A percentile compares a stretch with the other conserved stretches of the same genome.
Evolutionary conservation across 768 basidiomycete species (phyloP).

Genomic region (Leucosporidium yakuticum): DNA sequence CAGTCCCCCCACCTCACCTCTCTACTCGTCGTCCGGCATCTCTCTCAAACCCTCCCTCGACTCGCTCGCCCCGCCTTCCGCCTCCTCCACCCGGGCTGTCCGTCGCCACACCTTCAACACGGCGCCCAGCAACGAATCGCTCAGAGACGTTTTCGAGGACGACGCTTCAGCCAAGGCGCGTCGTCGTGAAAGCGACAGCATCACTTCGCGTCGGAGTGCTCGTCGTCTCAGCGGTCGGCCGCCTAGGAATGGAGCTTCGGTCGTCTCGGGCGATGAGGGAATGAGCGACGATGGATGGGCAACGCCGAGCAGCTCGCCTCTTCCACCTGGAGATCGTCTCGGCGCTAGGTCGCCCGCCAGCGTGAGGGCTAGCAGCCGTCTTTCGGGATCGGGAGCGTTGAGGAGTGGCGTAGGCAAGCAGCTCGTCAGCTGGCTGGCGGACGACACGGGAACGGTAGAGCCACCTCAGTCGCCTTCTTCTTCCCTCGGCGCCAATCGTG

Average conservation of each 20-base stretch:
- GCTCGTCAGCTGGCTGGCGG: background rate
- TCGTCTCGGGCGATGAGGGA: background rate
- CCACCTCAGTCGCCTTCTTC: background rate
- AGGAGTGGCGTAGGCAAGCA: constrained; percentile 1
- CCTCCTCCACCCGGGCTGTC: background rate
- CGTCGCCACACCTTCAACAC: constrained; percentile 5
- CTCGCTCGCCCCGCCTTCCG: background rate
- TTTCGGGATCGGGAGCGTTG: constrained; percentile 1
- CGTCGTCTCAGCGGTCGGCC: background rate
- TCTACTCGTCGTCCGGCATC: background rate
- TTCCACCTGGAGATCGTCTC: background rate
- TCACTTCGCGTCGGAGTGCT: background rate
- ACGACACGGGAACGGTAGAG: background rate
- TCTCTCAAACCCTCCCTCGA: constrained; percentile 4
- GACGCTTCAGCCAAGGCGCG: background rate
- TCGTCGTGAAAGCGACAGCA: background rate
- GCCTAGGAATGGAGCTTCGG: background rate
- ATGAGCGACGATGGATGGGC: background rate
- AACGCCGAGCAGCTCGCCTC: background rate
- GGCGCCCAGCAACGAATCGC: background rate
- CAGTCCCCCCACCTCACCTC: background rate
- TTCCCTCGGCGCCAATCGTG: too few relatives aligned
- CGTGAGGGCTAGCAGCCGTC: constrained; percentile 2
- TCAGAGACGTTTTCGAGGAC: background rate
- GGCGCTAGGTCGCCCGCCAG: background rate